Conservation (phyloP, 352 stramenopile genomes). For the Globisporangium okanoganense region DNA sequence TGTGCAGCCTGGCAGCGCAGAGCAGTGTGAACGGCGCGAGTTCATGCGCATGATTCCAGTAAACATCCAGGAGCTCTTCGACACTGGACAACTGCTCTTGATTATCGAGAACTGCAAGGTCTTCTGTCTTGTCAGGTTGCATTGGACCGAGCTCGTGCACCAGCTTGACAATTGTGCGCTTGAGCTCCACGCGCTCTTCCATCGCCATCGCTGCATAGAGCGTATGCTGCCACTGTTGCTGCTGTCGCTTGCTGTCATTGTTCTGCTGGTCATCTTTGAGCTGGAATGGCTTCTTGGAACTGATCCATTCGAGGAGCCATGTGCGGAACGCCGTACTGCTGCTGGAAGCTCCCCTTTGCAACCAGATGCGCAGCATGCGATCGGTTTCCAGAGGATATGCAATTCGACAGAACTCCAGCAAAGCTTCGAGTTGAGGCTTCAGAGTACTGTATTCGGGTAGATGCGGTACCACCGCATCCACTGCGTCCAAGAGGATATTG, state of each 20-base stretch:
- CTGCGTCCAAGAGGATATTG: constrained; percentile 13
- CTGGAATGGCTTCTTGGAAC: constrained; percentile 3
- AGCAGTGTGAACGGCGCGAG: constrained; percentile 31
- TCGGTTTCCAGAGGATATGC: constrained; percentile 23
- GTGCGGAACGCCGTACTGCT: constrained; percentile 21
- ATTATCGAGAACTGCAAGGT: neutral
- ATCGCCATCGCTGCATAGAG: constrained; percentile 29
- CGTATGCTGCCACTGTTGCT: constrained; percentile 32
- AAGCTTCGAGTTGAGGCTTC: constrained; percentile 19
- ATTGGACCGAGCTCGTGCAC: constrained; percentile 17
- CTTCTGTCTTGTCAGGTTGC: too few relatives aligned
- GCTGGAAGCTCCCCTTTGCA: constrained; percentile 14
- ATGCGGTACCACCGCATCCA: constrained; percentile 38
- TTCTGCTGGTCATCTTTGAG: neutral
- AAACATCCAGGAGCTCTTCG: constrained; percentile 40
- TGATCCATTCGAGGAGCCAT: constrained; percentile 35
- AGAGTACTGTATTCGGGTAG: constrained; percentile 44
- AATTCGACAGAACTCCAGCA: constrained; percentile 30
- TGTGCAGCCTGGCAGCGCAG: constrained; percentile 41
- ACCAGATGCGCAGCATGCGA: constrained; percentile 25
- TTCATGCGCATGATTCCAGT: constrained; percentile 27
- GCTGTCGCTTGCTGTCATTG: constrained; percentile 17
- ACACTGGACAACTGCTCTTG: constrained; percentile 14
- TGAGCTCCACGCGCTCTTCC: constrained; percentile 26
- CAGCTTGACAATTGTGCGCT: constrained; percentile 20